phyloP scores from a whole-genome alignment of 2,329 filamentous ascomycete species.

The Pyrenochaeta sp. region DNA sequence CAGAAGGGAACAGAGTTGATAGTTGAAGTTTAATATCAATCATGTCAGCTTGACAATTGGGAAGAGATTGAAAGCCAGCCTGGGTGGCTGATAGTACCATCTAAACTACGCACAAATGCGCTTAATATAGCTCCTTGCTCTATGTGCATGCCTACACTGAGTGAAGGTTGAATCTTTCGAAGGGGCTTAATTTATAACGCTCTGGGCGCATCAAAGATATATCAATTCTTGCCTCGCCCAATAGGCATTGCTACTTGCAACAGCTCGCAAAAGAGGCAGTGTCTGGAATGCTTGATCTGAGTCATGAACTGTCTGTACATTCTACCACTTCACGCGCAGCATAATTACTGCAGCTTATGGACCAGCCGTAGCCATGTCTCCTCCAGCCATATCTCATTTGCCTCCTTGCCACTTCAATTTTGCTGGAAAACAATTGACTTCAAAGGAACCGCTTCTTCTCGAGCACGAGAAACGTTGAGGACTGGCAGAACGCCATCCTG shows the following conservation, averaged over 20 bases:
- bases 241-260: not conserved
- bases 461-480: not conserved
- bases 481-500: slow-evolving; percentile 5
- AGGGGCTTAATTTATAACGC: too few species aligned
- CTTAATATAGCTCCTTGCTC: too few species aligned
- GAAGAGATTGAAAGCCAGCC: too few species aligned
- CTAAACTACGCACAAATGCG: too few species aligned
- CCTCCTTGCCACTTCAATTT: slow-evolving; percentile 3
- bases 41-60: too few species aligned
- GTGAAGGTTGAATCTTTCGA: too few species aligned
- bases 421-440: not conserved
- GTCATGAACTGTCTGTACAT: slow-evolving; percentile 25
- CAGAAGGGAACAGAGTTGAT: not conserved
- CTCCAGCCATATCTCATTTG: slow-evolving; percentile 12
- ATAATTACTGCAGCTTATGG: slow-evolving; percentile 18
- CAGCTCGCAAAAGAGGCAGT: not conserved
- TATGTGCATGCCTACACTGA: too few species aligned
- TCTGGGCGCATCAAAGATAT: too few species aligned
- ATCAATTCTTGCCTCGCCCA: too few species aligned
- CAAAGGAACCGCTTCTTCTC: not conserved
- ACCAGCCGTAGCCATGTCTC: slow-evolving; percentile 27
- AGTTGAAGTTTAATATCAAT: too few species aligned
- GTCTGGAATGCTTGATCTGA: slow-evolving; percentile 3
- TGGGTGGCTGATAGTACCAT: too few species aligned
- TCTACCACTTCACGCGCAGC: slow-evolving; percentile 17